Percentiles rank a stretch among this genome's conserved stretches.
These are phyloP conservation scores for Skeletonema grethae DNA, from an alignment of 108 stramenopile species.

Conservation along the genomic window DNA sequence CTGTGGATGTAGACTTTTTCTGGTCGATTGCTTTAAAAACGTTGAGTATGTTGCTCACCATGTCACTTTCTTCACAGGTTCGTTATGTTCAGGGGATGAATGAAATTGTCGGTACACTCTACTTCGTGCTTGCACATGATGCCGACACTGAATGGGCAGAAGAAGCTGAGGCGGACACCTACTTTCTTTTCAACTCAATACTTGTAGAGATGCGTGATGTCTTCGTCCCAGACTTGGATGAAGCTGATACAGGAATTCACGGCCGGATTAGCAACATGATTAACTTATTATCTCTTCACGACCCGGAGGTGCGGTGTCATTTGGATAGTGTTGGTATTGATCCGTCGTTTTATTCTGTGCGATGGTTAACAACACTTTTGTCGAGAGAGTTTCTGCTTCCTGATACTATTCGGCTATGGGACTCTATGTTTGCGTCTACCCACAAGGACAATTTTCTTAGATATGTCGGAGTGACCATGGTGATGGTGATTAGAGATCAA, in stretches of 20 bases:
- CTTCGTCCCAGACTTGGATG: slow-evolving; percentile 86
- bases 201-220: slow-evolving; percentile 93
- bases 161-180: slow-evolving; percentile 92
- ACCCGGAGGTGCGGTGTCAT: slow-evolving; percentile 88
- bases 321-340: slow-evolving; percentile 85
- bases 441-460: slow-evolving; percentile 91
- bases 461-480: slow-evolving; percentile 93
- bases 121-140: slow-evolving; percentile 91
- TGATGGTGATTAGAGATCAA: slow-evolving; percentile 82
- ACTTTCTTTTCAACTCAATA: slow-evolving; percentile 89
- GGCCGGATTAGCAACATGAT: slow-evolving; percentile 86
- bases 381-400: slow-evolving; percentile 93
- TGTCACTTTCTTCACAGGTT: slow-evolving; percentile 36
- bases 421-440: slow-evolving; percentile 91
- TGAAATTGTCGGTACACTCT: slow-evolving; percentile 92
- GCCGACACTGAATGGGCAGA: slow-evolving; percentile 72
- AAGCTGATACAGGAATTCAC: slow-evolving; percentile 84
- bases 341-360: slow-evolving; percentile 85
- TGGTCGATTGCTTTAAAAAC: too few relatives aligned
- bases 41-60: neutral
- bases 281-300: slow-evolving; percentile 71
- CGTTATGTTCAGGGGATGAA: slow-evolving; percentile 99
- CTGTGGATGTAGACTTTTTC: neutral
- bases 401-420: slow-evolving; percentile 98
- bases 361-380: slow-evolving; percentile 97